Evolutionary conservation across 2,329 filamentous ascomycete species (phyloP), one percentile per base, ranked within the genome.

Genomic region (Trichoderma aggressivum): DNA sequence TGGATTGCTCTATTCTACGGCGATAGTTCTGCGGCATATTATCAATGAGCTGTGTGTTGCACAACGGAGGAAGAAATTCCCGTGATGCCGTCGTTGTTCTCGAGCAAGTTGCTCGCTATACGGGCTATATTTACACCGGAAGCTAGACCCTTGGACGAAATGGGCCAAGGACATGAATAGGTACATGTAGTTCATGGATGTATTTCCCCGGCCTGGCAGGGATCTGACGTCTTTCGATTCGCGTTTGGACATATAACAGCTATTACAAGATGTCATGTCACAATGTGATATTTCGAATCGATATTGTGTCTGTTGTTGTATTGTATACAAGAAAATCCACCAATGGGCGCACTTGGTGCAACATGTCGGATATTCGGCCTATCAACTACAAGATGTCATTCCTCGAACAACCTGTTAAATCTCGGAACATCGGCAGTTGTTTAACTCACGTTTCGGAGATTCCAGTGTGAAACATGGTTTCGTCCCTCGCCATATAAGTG

Each of bases 301-400:
- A 2, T 0, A 50, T 50, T 7, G n/a, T 50, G 5, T 1, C n/a
- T 12, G 0, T 21, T 21, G 1, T 14, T 50, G 18, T 2, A 18
- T 47, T 47, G 43, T 50, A 50, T 50, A 21, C n/a, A 11, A 50
- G 24, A 11, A 24, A 5, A 21, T n/a, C 39, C 18, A 8, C 16
- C 18, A 47, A 47, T n/a, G n/a, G 7, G 39, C 7, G 39, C 18
- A 47, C 2, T 21, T n/a, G 7, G 18, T 47, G n/a, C 43, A 8
- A 47, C 43, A 3, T n/a, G 43, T 47, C n/a, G 43, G 43, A 47
- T 47, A 47, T 2, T 21, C n/a, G n/a, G 18, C 43, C 43, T 47
- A 47, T 47, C 39, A 47, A 21, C 7, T 47, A 11, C 18, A 21
- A 21, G 7, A 21, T 21, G 8, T 1, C 43, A 21, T 11, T 21